Evolutionary conservation across 768 basidiomycete genomes (phyloP).

Genomic region (Leccinum boreale): DNA sequence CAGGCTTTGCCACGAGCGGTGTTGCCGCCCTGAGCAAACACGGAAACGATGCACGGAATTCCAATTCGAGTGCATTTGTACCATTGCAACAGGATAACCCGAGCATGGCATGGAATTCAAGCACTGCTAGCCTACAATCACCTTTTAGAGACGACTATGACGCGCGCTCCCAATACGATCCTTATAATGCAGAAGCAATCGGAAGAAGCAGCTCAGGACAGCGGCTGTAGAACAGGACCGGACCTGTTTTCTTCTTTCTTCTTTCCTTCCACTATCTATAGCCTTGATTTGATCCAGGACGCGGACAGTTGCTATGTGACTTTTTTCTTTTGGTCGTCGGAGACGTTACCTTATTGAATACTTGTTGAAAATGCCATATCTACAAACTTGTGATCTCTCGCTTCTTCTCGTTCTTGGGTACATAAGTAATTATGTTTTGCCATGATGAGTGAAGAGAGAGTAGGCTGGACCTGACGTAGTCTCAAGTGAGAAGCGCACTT

Average conservation of each 20-base stretch:
- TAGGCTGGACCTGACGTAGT: too few relatives aligned
- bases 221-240: slow-evolving; percentile 20
- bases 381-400: slow-evolving; percentile 9
- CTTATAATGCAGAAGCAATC: slow-evolving; percentile 22
- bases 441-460: neutral
- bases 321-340: neutral
- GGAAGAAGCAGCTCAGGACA: slow-evolving; percentile 26
- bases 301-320: slow-evolving; percentile 7
- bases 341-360: slow-evolving; percentile 5
- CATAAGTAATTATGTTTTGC: neutral
- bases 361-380: neutral
- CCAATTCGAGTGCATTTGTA: slow-evolving; percentile 68
- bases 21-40: slow-evolving; percentile 19
- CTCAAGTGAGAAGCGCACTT: too few relatives aligned
- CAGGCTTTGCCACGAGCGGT: slow-evolving; percentile 28
- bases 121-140: slow-evolving; percentile 43
- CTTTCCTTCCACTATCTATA: neutral
- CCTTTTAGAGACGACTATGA: slow-evolving; percentile 35
- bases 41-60: slow-evolving; percentile 35
- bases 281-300: neutral
- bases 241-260: neutral
- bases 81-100: slow-evolving; percentile 65
- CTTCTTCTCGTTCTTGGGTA: neutral
- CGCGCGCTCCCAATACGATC: slow-evolving; percentile 22
- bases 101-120: slow-evolving; percentile 58